Evolutionary conservation across 805 yeast species (phyloP).

Genomic region (Metschnikowia dekortorum): DNA sequence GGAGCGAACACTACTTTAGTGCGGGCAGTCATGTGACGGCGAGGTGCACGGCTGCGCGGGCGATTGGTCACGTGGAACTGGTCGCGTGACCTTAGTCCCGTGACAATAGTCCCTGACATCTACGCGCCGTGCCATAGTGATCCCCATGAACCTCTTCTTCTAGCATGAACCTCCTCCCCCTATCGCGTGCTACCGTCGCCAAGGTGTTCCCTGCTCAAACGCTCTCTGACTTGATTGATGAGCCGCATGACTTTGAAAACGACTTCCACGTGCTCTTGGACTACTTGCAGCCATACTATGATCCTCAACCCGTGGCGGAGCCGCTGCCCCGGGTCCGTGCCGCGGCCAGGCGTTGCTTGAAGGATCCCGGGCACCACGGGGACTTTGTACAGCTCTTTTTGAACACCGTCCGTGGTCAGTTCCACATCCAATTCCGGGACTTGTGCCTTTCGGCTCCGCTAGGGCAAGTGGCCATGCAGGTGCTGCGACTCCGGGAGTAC

Average conservation of each 20-base stretch:
- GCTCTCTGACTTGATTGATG: slow-evolving; percentile 13
- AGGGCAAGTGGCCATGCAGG: slow-evolving; percentile 5
- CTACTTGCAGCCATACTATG: slow-evolving; percentile 30
- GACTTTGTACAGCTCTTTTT: slow-evolving; percentile 31
- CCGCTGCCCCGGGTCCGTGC: slow-evolving; percentile 33
- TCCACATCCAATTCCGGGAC: slow-evolving; percentile 13
- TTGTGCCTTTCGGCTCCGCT: slow-evolving; percentile 3
- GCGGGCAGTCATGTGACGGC: background rate
- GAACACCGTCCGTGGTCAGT: slow-evolving; percentile 26
- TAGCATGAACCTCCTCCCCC: background rate
- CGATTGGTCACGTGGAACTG: no score
- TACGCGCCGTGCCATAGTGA: no score
- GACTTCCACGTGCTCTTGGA: slow-evolving; percentile 30
- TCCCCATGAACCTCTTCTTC: no score
- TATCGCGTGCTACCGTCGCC: slow-evolving; percentile 9
- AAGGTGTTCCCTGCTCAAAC: slow-evolving; percentile 9
- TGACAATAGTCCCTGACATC: background rate
- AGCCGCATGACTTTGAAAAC: slow-evolving; percentile 27
- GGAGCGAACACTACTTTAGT: background rate
- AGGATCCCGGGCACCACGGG: slow-evolving; percentile 28
- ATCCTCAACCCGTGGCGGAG: slow-evolving; percentile 18
- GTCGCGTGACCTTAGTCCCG: no score
- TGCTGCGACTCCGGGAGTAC: slow-evolving; percentile 19
- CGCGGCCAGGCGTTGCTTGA: slow-evolving; percentile 35
- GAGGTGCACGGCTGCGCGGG: no score